Evolutionary conservation across 2,329 filamentous ascomycete genomes (phyloP), one percentile per base, ranked within the genome.

Genomic region (Clonostachys chloroleuca): DNA sequence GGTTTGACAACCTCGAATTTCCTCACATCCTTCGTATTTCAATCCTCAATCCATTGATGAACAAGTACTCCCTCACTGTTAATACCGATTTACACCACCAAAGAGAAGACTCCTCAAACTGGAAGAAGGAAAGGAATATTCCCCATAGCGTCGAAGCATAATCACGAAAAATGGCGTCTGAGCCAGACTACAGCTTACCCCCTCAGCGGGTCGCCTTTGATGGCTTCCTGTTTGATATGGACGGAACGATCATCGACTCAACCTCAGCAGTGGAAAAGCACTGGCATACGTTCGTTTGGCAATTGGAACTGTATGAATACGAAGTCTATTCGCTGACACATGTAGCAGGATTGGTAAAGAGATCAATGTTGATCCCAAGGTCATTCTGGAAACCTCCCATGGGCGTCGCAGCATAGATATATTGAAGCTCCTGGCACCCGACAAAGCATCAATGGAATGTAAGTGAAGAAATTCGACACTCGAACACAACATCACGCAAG

Each of bases 361-460:
- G 62, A 86, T 97, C 58, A 89, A 89, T 20, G 85, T 96, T 18
- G 82, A 89, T 54, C 88, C 89, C n/a, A 77, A 85, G 43, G 80
- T 86, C 42, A 97, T 99, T 57, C 78, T 97, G 24, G 80, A 89
- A 58, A 95, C 90, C 10, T 96, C 91, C 6, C 94, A 99, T 67
- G 94, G 94, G 51, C 83, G 92, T 50, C 77, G 94, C 49, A 90
- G 84, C 55, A 96, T 97, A 59, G 94, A 99, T 58, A 83, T 87
- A 4, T 76, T 99, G 49, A 81, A 81, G 63, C 73, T 92, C 30
- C 80, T 96, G 49, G 85, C 89, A 52, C 87, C 90, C 14, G 84
- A 88, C 56, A 89, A 90, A 63, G 94, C 94, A 40, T 96, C 86
- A 57, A 92, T 88, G 90, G 90, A 96, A 54, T 96, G 90, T 95